Evolutionary conservation across 139 green algal genomes (phyloP).

Genomic region (Axilococcus clingmanii): DNA sequence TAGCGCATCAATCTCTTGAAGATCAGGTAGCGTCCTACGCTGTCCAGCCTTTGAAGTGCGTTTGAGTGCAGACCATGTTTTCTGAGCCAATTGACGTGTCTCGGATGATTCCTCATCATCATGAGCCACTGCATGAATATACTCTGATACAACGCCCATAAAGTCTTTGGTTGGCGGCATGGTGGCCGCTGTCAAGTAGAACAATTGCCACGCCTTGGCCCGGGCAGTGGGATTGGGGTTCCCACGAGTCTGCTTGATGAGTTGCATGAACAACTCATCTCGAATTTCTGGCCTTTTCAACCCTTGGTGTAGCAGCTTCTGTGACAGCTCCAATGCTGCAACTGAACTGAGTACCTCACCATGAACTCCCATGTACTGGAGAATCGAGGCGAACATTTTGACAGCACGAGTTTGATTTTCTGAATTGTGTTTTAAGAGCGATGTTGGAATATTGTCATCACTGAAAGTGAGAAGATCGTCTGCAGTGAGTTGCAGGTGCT

Average conservation of each 20-base stretch:
- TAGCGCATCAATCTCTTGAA: constrained; percentile 75
- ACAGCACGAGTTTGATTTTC: constrained; percentile 71
- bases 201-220: constrained; percentile 76
- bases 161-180: constrained; percentile 89
- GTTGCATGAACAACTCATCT: constrained; percentile 84
- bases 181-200: constrained; percentile 66
- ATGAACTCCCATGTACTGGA: constrained; percentile 70
- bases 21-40: constrained; percentile 53
- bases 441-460: constrained; percentile 78
- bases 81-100: constrained; percentile 30
- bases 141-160: constrained; percentile 74
- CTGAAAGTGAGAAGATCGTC: constrained; percentile 55
- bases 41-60: constrained; percentile 76
- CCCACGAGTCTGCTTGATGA: constrained; percentile 86
- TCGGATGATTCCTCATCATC: constrained; percentile 35
- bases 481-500: constrained; percentile 17
- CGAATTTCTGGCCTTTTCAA: constrained; percentile 81
- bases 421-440: constrained; percentile 70
- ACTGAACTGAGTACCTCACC: constrained; percentile 25
- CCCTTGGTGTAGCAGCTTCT: constrained; percentile 86
- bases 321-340: constrained; percentile 49
- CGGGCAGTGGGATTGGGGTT: constrained; percentile 41
- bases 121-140: constrained; percentile 63
- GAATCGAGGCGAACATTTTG: constrained; percentile 82
- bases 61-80: constrained; percentile 77